phyloP scores from a whole-genome alignment of 106 monocot species.

The Hemerocallis citrina region DNA sequence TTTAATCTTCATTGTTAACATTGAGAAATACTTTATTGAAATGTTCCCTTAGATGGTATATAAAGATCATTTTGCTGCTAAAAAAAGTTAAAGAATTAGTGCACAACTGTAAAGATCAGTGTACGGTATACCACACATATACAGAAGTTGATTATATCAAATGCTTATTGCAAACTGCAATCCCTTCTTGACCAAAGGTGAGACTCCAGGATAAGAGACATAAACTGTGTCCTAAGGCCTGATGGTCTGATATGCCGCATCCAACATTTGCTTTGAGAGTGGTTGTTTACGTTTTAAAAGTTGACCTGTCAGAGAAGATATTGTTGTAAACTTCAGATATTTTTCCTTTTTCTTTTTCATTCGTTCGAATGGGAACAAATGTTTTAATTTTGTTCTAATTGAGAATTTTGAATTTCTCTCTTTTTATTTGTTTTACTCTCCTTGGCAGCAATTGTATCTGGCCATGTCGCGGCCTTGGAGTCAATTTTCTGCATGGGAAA shows the following conservation, averaged over 20 bases:
- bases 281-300: too few relatives aligned
- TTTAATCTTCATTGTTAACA: background rate
- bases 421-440: background rate
- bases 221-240: background rate
- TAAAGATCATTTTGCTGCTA: too few relatives aligned
- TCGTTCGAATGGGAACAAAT: too few relatives aligned
- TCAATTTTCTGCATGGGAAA: background rate
- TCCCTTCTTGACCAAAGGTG: too few relatives aligned
- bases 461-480: background rate
- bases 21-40: too few relatives aligned
- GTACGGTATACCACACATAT: background rate
- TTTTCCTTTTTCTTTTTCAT: background rate
- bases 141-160: background rate
- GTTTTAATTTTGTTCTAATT: too few relatives aligned
- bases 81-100: background rate
- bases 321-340: background rate
- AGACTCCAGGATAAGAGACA: background rate
- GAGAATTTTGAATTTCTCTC: too few relatives aligned
- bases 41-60: too few relatives aligned
- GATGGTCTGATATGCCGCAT: background rate
- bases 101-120: background rate
- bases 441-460: too few relatives aligned
- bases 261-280: too few relatives aligned
- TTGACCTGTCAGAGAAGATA: background rate
- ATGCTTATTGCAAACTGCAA: background rate